Conservation (phyloP, 805 yeast species). For the Hyphopichia homilentoma region DNA sequence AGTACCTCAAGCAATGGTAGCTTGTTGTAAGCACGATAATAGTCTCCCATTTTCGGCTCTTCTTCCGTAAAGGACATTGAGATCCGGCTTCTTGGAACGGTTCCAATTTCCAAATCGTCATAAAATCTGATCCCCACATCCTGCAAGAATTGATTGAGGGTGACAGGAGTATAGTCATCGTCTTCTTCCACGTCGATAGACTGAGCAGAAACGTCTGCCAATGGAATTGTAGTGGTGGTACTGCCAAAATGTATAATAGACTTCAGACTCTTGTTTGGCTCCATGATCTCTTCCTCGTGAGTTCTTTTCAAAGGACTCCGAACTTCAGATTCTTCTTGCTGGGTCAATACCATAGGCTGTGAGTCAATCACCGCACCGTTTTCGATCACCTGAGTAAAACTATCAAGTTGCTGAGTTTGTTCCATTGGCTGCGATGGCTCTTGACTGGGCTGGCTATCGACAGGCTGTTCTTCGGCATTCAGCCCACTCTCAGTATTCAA, state of each 20-base stretch:
- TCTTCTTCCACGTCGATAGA: constrained; percentile 13
- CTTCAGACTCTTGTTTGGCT: too few species aligned
- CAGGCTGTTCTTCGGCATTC: too few species aligned
- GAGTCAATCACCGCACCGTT: constrained; percentile 5
- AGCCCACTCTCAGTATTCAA: not conserved
- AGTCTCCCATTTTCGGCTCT: constrained; percentile 26
- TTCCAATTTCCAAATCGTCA: constrained; percentile 41
- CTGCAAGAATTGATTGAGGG: constrained; percentile 34
- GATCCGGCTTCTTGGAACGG: constrained; percentile 18
- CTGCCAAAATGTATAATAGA: too few species aligned
- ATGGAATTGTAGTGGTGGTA: constrained; percentile 25
- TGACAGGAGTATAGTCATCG: constrained; percentile 27
- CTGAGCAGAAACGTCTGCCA: constrained; percentile 14
- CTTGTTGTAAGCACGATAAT: constrained; percentile 34
- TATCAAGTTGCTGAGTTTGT: constrained; percentile 7
- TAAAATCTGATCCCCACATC: constrained; percentile 41
- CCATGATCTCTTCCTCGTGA: constrained; percentile 1
- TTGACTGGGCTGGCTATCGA: constrained; percentile 12
- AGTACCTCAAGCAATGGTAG: constrained; percentile 45
- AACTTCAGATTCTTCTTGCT: constrained; percentile 3
- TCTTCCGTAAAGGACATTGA: constrained; percentile 13
- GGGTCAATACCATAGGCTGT: constrained; percentile 22
- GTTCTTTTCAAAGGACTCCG: not conserved
- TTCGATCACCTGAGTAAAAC: constrained; percentile 2
- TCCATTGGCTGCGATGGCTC: constrained; percentile 9